phyloP scores from a whole-genome alignment of 179 eudicot species.

The Silene noctiflora region DNA sequence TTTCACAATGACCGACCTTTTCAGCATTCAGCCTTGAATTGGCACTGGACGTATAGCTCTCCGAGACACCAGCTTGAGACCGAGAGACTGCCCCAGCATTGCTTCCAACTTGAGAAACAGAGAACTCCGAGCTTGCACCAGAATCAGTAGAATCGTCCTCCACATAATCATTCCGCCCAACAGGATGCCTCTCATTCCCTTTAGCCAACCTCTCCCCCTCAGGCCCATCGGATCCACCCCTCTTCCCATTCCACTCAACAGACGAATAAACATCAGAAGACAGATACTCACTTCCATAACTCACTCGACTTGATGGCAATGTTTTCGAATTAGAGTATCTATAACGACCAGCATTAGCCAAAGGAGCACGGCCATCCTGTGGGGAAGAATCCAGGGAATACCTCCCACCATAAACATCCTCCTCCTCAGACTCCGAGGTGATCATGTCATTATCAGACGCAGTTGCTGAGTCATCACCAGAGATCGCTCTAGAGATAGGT shows the following conservation, averaged over 20 bases:
- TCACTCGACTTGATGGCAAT: slow-evolving; percentile 33
- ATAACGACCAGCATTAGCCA: slow-evolving; percentile 20
- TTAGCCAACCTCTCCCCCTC: slow-evolving; percentile 37
- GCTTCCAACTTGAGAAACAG: slow-evolving; percentile 49
- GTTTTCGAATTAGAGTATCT: slow-evolving; percentile 37
- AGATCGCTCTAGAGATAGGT: slow-evolving; percentile 43
- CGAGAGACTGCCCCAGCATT: slow-evolving; percentile 33
- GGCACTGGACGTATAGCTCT: slow-evolving; percentile 49
- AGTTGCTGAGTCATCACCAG: slow-evolving; percentile 45
- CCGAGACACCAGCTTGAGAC: slow-evolving; percentile 34
- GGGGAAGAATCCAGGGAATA: slow-evolving; percentile 82
- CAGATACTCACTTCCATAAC: slow-evolving; percentile 58
- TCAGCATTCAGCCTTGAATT: slow-evolving; percentile 36
- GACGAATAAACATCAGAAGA: slow-evolving; percentile 82
- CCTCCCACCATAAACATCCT: slow-evolving; percentile 56
- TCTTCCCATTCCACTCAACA: slow-evolving; percentile 52
- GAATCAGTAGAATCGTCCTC: slow-evolving; percentile 72
- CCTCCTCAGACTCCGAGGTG: slow-evolving; percentile 59
- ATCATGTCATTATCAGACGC: slow-evolving; percentile 50
- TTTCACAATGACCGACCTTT: slow-evolving; percentile 39
- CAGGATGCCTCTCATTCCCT: slow-evolving; percentile 43
- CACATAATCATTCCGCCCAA: slow-evolving; percentile 34
- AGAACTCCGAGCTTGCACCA: slow-evolving; percentile 63
- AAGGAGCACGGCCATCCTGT: slow-evolving; percentile 50
- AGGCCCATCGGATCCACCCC: slow-evolving; percentile 32